phyloP scores from a whole-genome alignment of 352 stramenopile species.

The Phytophthora parvispora region DNA sequence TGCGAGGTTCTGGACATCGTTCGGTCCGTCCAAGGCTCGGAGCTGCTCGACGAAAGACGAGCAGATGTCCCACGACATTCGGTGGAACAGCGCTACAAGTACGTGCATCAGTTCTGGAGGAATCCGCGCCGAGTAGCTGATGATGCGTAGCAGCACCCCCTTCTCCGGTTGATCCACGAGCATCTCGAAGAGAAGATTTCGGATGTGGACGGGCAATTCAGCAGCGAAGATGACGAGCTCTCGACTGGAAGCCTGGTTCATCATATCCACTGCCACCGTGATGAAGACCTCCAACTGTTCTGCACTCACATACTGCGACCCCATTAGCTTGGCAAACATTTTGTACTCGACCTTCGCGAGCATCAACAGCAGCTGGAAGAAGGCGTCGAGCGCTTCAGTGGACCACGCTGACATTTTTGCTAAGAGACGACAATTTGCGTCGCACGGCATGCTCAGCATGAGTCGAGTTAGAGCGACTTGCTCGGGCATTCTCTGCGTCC shows the following conservation, averaged over 20 bases:
- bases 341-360: conserved; percentile 73
- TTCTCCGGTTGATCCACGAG: conserved; percentile 49
- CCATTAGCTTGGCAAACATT: conserved; percentile 60
- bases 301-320: conserved; percentile 51
- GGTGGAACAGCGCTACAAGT: conserved; percentile 55
- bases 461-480: conserved; percentile 69
- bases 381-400: conserved; percentile 59
- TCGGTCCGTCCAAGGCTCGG: conserved; percentile 48
- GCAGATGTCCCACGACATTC: conserved; percentile 60
- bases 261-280: conserved; percentile 65
- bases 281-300: conserved; percentile 55
- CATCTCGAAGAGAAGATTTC: conserved; percentile 68
- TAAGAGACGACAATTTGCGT: conserved; percentile 59
- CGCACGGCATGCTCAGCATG: conserved; percentile 61
- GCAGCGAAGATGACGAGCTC: conserved; percentile 71
- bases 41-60: conserved; percentile 75
- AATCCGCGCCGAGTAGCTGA: conserved; percentile 58
- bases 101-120: conserved; percentile 48
- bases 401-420: conserved; percentile 47
- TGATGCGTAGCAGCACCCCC: conserved; percentile 67
- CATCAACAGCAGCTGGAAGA: conserved; percentile 74
- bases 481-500: conserved; percentile 63
- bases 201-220: conserved; percentile 47
- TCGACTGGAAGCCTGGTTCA: conserved; percentile 77
- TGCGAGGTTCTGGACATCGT: conserved; percentile 46